Base-by-base conservation (phyloP, 1,139 yeast genomes). In the Saccharomyces hybrid region DNA sequence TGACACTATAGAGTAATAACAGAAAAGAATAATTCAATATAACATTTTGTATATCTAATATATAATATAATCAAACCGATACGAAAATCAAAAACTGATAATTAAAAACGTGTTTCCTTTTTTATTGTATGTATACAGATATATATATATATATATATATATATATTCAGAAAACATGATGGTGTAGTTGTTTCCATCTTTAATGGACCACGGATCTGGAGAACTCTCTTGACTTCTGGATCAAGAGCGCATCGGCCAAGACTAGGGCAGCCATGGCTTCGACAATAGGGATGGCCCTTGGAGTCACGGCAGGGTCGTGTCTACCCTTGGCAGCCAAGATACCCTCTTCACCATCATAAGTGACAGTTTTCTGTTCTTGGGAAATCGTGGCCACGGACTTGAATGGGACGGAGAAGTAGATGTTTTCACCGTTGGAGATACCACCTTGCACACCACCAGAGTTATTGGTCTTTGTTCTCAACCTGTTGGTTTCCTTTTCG, bases 391-490 rank as follows among this genome's bases (percentile, higher is more conserved):
- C 99, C 48, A 97, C 98, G 2, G 97, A 90, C 77, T 93, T 93
- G 82, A 93, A 93, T 2, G 98, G 98, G 49, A 93, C 95, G 19
- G 89, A 85, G 73, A 95, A 93, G 76, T 86, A 93, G 66, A 93
- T 88, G 74, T 87, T 80, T 73, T 93, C 99, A 62, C 99, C 99
- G 71, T 93, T 93, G 55, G 96, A 78, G 66, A 93, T 93, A 67
- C 99, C 99, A 67, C 99, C 99, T 76, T 93, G 99, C 58, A 91
- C 82, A 73, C 99, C 99, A 64, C 99, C 99, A 34, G 96, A 88
- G 74, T 86, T 85, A 75, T 95, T 93, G 34, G 98, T 91, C 64
- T 72, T 78, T 34, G 99, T 93, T 71, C 90, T 85, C 71, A 93
- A 78, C 64, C 79, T 78, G 29, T 82, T 76, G 19, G 77, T 70